Conservation (phyloP, 2,329 filamentous ascomycete genomes). For the Colletotrichum chlorophyti region DNA sequence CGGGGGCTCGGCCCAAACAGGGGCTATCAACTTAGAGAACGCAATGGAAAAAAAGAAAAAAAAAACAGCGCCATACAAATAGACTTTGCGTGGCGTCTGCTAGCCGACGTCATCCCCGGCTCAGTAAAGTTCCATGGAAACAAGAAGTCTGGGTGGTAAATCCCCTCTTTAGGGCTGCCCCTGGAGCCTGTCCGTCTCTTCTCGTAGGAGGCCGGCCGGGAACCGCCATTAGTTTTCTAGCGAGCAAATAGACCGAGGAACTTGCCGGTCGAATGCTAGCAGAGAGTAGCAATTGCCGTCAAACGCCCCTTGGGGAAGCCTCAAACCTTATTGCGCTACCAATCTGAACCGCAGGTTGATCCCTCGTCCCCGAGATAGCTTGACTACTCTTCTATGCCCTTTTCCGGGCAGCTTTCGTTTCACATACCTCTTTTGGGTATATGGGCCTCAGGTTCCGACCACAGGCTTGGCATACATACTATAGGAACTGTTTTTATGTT, state of each 20-base stretch:
- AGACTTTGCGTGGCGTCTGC: conserved; percentile 22
- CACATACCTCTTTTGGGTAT: conserved; percentile 10
- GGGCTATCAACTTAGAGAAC: background rate
- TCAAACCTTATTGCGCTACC: background rate
- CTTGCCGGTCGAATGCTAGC: background rate
- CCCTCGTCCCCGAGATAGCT: background rate
- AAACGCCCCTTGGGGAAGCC: conserved; percentile 4
- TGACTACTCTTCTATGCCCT: background rate
- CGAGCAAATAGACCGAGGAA: background rate
- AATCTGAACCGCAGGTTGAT: conserved; percentile 10
- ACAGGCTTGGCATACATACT: background rate
- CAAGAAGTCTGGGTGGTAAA: conserved; percentile 18
- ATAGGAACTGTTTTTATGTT: too few species aligned
- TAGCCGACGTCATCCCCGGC: conserved; percentile 20
- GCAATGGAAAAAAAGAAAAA: background rate
- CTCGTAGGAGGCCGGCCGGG: background rate
- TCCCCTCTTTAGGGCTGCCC: conserved; percentile 5
- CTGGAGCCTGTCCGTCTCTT: background rate
- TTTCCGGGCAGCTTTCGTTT: conserved; percentile 11
- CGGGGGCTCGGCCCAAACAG: background rate
- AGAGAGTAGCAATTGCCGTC: conserved; percentile 5
- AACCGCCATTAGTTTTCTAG: background rate
- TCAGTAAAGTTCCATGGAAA: conserved; percentile 9
- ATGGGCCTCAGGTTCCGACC: background rate
- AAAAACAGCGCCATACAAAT: conserved; percentile 12